phyloP scores from a whole-genome alignment of 1,284 basidiomycete species.

The Ganoderma resinaceum region DNA sequence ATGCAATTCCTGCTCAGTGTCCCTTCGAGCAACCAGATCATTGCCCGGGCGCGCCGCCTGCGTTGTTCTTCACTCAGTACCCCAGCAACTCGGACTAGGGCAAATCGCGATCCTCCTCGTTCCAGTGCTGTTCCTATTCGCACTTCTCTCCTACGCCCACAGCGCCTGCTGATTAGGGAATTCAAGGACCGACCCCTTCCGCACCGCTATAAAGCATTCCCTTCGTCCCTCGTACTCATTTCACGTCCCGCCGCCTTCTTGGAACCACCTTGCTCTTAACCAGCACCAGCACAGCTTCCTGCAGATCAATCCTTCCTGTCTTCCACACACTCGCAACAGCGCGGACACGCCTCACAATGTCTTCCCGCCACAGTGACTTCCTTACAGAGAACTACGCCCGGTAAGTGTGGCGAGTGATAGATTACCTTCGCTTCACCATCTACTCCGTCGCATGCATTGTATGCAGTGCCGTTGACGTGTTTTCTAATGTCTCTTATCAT shows the following conservation, averaged over 20 bases:
- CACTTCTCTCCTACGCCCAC: constrained; percentile 14
- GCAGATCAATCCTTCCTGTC: constrained; percentile 9
- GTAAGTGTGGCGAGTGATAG: constrained; percentile 30
- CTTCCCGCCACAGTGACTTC: constrained; percentile 20
- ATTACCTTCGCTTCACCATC: background rate
- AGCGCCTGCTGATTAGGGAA: constrained; percentile 10
- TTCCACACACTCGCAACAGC: background rate
- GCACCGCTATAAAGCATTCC: constrained; percentile 24
- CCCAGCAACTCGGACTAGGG: constrained; percentile 2
- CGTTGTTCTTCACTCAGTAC: constrained; percentile 14
- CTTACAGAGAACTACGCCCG: constrained; percentile 15
- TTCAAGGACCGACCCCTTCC: constrained; percentile 21
- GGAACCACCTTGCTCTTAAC: constrained; percentile 13
- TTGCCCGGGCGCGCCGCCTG: constrained; percentile 16
- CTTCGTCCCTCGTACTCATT: constrained; percentile 14
- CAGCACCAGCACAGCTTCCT: constrained; percentile 9
- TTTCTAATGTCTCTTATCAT: background rate
- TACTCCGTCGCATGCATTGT: background rate
- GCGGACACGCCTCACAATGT: constrained; percentile 14
- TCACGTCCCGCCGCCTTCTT: constrained; percentile 15
- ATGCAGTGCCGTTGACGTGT: background rate
- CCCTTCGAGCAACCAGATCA: constrained; percentile 12
- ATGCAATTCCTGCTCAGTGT: constrained; percentile 5
- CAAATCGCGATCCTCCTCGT: constrained; percentile 16
- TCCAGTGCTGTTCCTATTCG: constrained; percentile 11